A percentile compares a stretch with the other conserved stretches of the same genome.
phyloP scores from a whole-genome alignment of 345 rosid genomes.

The Eucalyptus erythrocorys region DNA sequence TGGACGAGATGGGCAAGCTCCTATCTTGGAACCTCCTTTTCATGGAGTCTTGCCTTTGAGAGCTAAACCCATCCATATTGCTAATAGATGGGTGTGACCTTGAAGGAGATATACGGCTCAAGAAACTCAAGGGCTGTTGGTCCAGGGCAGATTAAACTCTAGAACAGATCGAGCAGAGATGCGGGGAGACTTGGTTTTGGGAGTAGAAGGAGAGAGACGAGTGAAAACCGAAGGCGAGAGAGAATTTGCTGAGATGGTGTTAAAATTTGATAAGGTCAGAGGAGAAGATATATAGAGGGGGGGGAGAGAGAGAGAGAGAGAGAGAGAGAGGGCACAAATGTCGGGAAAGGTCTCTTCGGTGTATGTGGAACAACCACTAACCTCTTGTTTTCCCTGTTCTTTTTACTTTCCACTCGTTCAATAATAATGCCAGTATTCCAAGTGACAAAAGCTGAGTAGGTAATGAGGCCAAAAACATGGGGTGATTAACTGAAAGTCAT shows the following conservation, averaged over 20 bases:
- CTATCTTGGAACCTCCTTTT: conserved; percentile 39
- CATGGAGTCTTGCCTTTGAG: conserved; percentile 38
- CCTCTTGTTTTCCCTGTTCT: background rate
- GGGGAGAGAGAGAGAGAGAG: background rate
- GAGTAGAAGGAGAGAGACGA: background rate
- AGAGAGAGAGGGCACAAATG: conserved; percentile 5
- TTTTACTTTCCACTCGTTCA: background rate
- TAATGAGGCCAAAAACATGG: background rate
- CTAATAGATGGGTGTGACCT: background rate
- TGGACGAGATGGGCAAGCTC: conserved; percentile 1
- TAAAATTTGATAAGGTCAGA: background rate
- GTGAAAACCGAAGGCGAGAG: background rate
- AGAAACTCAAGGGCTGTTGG: background rate
- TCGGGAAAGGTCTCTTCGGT: conserved; percentile 10
- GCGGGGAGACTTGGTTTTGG: background rate
- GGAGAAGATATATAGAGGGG: background rate
- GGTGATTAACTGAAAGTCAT: background rate
- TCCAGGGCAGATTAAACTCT: background rate
- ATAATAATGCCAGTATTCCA: background rate
- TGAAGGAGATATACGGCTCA: background rate
- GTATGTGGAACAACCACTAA: background rate
- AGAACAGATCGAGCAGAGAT: background rate
- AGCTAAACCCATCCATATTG: conserved; percentile 29
- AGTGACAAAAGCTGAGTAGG: background rate
- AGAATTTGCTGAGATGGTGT: background rate